Conservation (phyloP, 768 basidiomycete genomes). For the Tubosaeta brunneosetosa region DNA sequence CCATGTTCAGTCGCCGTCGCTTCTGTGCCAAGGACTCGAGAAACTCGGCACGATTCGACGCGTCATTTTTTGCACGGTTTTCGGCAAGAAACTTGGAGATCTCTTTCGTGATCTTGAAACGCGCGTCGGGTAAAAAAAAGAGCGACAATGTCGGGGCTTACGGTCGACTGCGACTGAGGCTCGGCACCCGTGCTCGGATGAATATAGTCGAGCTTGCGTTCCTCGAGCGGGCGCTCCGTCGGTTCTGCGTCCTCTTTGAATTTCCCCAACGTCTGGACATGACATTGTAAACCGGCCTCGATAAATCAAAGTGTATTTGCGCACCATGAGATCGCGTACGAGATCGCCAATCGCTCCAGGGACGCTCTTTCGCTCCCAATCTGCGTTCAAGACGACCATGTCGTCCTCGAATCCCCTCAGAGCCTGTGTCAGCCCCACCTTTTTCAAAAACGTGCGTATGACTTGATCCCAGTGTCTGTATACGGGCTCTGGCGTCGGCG, state of each 20-base stretch:
- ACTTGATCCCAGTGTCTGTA: constrained; percentile 61
- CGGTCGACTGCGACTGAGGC: constrained; percentile 54
- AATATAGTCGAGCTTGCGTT: constrained; percentile 63
- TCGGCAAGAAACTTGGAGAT: constrained; percentile 69
- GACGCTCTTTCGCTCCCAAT: constrained; percentile 58
- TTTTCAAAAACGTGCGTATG: constrained; percentile 48
- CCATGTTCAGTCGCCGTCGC: constrained; percentile 38
- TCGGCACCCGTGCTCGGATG: constrained; percentile 42
- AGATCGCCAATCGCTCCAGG: constrained; percentile 53
- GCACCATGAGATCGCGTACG: constrained; percentile 47
- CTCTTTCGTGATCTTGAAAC: constrained; percentile 56
- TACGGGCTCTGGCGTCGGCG: constrained; percentile 39
- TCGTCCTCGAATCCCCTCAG: constrained; percentile 64
- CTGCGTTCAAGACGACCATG: constrained; percentile 61
- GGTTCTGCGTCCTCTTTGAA: constrained; percentile 26
- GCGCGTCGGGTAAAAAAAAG: constrained; percentile 5
- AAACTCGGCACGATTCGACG: constrained; percentile 75
- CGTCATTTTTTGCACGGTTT: constrained; percentile 67
- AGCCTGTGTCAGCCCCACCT: constrained; percentile 54
- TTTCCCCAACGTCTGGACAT: constrained; percentile 25
- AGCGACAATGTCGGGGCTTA: constrained; percentile 33
- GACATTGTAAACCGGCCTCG: not conserved
- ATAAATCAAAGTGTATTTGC: constrained; percentile 12
- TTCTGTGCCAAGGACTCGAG: constrained; percentile 56
- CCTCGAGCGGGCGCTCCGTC: constrained; percentile 45